Evolutionary conservation across 2,329 filamentous ascomycete genomes (phyloP).

Genomic region (Sclerotinia spermophila): DNA sequence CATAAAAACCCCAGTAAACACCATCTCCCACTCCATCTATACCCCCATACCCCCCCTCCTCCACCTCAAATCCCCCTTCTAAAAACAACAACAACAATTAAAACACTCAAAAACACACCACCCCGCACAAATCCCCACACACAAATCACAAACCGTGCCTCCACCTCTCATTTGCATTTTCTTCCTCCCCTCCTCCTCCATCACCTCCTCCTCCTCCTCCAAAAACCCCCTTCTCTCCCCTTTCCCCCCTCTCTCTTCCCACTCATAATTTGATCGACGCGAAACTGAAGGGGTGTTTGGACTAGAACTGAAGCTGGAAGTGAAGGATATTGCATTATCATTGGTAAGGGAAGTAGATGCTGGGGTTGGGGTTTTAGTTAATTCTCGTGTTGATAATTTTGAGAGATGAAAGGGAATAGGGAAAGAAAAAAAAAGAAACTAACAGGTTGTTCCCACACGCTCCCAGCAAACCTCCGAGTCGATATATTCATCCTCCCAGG

Average conservation of each 20-base stretch:
- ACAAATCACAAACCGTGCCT: neutral
- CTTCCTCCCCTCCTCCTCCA: no score
- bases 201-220: neutral
- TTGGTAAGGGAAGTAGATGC: neutral
- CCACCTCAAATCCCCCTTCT: neutral
- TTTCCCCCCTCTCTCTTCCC: neutral
- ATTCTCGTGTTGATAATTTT: no score
- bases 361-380: no score
- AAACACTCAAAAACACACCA: conserved; percentile 6
- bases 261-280: neutral
- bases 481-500: neutral
- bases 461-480: neutral
- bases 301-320: no score
- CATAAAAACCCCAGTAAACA: neutral
- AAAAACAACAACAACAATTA: conserved; percentile 5
- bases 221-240: neutral
- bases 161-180: neutral
- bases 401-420: neutral
- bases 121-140: conserved; percentile 1
- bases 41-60: rapidly evolving
- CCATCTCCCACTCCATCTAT: neutral
- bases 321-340: neutral
- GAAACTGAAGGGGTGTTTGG: neutral
- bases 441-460: neutral
- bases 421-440: neutral